phyloP scores from a whole-genome alignment of 257 asterid genomes.

The Solanum lignicaule region DNA sequence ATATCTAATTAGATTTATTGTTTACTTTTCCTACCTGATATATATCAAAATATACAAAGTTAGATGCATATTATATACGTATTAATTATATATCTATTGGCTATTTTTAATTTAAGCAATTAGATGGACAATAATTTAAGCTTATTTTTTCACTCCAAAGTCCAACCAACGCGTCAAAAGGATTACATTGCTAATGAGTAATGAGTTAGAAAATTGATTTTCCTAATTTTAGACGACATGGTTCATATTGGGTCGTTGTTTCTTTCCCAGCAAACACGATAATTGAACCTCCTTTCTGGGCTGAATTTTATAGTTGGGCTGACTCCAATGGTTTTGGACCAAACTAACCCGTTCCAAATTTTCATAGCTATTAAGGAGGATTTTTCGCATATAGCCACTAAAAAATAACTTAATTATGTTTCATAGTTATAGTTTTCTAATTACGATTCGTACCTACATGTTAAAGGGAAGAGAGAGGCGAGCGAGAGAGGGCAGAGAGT shows the following conservation, averaged over 20 bases:
- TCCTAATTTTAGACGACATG: not conserved
- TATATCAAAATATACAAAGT: not conserved
- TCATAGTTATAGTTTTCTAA: too few relatives aligned
- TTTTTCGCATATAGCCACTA: not conserved
- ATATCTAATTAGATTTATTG: not conserved
- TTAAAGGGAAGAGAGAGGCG: not conserved
- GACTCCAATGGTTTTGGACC: not conserved
- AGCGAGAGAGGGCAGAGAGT: too few relatives aligned
- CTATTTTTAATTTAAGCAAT: not conserved
- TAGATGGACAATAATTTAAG: not conserved
- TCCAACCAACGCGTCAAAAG: not conserved
- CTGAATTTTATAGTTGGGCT: not conserved
- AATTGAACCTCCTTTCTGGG: not conserved
- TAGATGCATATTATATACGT: not conserved
- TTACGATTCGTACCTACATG: too few relatives aligned
- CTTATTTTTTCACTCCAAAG: not conserved
- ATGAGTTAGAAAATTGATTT: not conserved
- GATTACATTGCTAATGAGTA: not conserved
- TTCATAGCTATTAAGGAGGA: not conserved
- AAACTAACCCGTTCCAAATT: not conserved
- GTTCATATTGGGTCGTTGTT: not conserved
- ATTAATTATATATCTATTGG: too few relatives aligned
- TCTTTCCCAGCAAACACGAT: not conserved
- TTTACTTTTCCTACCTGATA: not conserved
- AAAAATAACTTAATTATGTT: too few relatives aligned